phyloP scores from a whole-genome alignment of 768 basidiomycete species.

The Lepiota venenata region DNA sequence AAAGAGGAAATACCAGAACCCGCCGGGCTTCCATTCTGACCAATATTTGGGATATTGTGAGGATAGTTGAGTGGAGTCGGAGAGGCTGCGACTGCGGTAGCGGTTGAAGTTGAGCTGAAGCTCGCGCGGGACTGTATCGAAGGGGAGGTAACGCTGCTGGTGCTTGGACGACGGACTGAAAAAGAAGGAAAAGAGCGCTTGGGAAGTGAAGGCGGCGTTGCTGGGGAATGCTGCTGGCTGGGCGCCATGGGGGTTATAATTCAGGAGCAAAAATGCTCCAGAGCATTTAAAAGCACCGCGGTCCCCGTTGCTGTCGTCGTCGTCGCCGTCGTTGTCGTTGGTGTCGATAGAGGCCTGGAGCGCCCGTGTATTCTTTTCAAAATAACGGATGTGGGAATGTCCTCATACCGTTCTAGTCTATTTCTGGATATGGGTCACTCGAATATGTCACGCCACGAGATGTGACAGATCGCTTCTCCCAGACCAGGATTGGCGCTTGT shows the following conservation, averaged over 20 bases:
- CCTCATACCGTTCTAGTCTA: neutral
- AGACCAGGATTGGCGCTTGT: too few species aligned
- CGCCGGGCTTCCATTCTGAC: conserved; percentile 16
- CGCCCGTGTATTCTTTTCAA: neutral
- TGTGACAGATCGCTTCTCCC: too few species aligned
- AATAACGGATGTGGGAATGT: neutral
- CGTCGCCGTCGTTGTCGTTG: neutral
- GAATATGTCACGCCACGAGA: neutral
- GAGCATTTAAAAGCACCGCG: neutral
- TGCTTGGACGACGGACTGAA: conserved; percentile 2
- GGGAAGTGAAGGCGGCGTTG: neutral
- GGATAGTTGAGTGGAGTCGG: neutral
- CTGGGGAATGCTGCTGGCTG: neutral
- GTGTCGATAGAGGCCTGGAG: neutral
- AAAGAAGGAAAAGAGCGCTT: conserved; percentile 10
- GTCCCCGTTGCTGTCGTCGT: too few species aligned
- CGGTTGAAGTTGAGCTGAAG: neutral
- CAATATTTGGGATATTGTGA: neutral
- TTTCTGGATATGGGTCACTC: neutral
- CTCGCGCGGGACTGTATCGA: neutral
- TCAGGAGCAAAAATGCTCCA: neutral
- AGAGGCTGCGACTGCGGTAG: conserved; percentile 6
- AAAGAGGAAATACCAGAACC: conserved; percentile 30
- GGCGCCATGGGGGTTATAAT: neutral
- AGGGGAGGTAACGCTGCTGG: neutral